These are phyloP conservation scores for Yarrowia deformans DNA, from an alignment of 805 yeast genomes.

Conservation along the genomic window DNA sequence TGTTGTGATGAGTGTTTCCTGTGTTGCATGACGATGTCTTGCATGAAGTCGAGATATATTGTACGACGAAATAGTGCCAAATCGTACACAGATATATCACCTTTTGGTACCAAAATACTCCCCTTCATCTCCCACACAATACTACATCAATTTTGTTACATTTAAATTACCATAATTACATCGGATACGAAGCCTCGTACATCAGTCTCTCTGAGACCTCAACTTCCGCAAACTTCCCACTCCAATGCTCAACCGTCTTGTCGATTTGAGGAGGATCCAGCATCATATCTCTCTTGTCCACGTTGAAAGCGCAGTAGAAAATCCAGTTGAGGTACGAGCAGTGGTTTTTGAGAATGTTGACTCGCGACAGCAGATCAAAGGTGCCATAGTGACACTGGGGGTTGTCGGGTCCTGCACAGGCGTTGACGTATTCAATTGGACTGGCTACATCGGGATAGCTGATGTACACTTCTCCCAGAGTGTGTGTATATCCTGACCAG, in stretches of 20 bases:
- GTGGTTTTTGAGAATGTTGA: conserved; percentile 33
- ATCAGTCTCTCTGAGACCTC: neutral
- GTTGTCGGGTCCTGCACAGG: conserved; percentile 13
- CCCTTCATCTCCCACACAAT: neutral
- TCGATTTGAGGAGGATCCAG: neutral
- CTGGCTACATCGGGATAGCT: neutral
- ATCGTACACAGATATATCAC: too few species aligned
- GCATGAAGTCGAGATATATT: too few species aligned
- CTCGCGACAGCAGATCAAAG: neutral
- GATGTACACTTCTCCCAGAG: conserved; percentile 20
- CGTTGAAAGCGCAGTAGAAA: conserved; percentile 24
- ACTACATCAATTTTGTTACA: too few species aligned
- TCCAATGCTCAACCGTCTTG: conserved; percentile 3
- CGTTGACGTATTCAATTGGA: neutral
- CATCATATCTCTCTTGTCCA: conserved; percentile 17
- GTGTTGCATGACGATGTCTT: too few species aligned
- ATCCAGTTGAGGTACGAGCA: conserved; percentile 25
- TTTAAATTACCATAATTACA: neutral
- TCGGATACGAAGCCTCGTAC: conserved; percentile 1
- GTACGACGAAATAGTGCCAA: too few species aligned
- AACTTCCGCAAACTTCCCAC: neutral
- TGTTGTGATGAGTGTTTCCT: too few species aligned
- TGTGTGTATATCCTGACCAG: conserved; percentile 15
- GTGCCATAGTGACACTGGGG: neutral
- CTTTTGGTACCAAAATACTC: too few species aligned